Evolutionary conservation across 768 basidiomycete species (phyloP), one percentile per base, ranked within the genome.

Genomic region (Collybia sp.): DNA sequence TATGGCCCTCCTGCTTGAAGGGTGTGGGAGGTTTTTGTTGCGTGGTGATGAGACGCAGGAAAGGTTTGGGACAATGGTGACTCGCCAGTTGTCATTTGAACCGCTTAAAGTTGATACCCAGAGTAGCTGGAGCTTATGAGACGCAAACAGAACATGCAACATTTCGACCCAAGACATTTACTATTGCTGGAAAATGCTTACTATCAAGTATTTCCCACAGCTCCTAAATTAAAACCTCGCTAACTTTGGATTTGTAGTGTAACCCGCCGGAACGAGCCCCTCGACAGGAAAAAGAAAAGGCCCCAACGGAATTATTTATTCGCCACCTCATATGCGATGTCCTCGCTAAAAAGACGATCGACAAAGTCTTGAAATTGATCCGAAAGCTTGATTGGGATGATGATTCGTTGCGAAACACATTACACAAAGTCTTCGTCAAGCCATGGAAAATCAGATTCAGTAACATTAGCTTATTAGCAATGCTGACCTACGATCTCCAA

Each of bases 381-480:
- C 83, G 96, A 40, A 97, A 95, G 66, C 75, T 98, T 39, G 86
- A 98, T 57, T 99, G 96, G 96, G 90, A 95, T n/a, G 83, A 91
- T 60, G 62, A 68, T 6, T 50, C 65, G 17, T 70, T 87, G 25
- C 76, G 77, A 33, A 74, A 74, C 19, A 79, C 77, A 17, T 72
- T 98, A 6, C 83, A 86, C 68, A 89, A 90, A 59, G 80, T 90
- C 34, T 99, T 99, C 69, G 90, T 89, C n/a, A 95, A 96, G 58
- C 88, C 95, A 2, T 96, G 95, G 93, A 98, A 98, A 62, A 79
- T 97, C 67, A 95, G 93, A 58, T 98, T 86, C 59, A 76, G 84
- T 48, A 95, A 90, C 58, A 81, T 99, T 55, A 79, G 84, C 46
- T 74, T 96, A 20, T 72, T 98, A 42, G 94, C 96, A 10, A 95